Evolutionary conservation across 2,329 filamentous ascomycete species (phyloP).

Genomic region (Fusarium staphyleae): DNA sequence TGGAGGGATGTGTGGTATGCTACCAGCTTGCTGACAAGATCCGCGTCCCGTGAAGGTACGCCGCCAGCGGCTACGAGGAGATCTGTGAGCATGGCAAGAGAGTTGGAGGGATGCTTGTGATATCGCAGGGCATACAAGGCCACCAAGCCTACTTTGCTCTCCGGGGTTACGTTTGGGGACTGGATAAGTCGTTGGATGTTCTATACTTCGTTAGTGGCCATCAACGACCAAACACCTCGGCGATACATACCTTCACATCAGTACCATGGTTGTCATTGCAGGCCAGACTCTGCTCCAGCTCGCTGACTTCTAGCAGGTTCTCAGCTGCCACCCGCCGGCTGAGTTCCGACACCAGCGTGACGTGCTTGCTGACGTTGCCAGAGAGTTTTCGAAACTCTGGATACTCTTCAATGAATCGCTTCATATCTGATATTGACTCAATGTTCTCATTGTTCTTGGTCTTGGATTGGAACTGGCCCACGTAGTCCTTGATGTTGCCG

Average conservation of each 20-base stretch:
- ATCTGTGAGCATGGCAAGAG: constrained; percentile 84
- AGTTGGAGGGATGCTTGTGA: constrained; percentile 83
- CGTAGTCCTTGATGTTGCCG: constrained; percentile 97
- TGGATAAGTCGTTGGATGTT: constrained; percentile 87
- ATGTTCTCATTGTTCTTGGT: constrained; percentile 97
- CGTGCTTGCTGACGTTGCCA: constrained; percentile 98
- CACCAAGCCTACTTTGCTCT: constrained; percentile 88
- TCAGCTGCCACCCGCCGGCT: constrained; percentile 87
- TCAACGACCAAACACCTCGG: not conserved
- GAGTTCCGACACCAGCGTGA: constrained; percentile 92
- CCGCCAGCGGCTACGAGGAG: constrained; percentile 84
- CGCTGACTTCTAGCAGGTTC: constrained; percentile 91
- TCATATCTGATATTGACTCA: constrained; percentile 98
- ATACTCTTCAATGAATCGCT: constrained; percentile 98
- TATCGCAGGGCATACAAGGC: constrained; percentile 96
- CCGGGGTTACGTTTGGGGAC: constrained; percentile 74
- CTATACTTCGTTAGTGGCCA: constrained; percentile 51
- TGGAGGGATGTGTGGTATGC: constrained; percentile 88
- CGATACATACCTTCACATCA: constrained; percentile 78
- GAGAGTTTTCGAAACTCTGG: constrained; percentile 97
- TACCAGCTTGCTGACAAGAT: constrained; percentile 81
- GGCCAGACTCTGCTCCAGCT: constrained; percentile 94
- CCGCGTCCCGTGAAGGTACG: constrained; percentile 76
- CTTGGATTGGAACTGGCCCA: constrained; percentile 96
- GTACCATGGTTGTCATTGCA: constrained; percentile 94